phyloP scores from a whole-genome alignment of 805 yeast species.

The Candida chilensis region DNA sequence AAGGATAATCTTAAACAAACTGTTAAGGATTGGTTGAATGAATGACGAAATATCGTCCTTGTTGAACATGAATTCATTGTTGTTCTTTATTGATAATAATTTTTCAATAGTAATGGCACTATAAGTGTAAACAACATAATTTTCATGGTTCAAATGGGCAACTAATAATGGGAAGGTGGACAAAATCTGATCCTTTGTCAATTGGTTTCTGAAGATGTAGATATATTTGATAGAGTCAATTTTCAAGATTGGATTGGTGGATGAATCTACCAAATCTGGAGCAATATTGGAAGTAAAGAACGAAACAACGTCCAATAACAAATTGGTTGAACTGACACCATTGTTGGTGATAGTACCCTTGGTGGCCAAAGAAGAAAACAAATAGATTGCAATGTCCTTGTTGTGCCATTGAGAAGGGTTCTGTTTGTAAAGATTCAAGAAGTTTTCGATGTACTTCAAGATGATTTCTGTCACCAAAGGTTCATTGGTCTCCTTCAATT shows the following conservation, averaged over 20 bases:
- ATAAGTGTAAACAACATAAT: conserved; percentile 83
- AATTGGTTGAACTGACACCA: conserved; percentile 83
- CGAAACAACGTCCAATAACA: conserved; percentile 74
- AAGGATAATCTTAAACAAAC: conserved; percentile 59
- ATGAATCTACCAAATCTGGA: conserved; percentile 69
- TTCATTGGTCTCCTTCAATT: conserved; percentile 73
- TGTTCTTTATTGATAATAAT: conserved; percentile 66
- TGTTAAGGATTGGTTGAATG: conserved; percentile 52
- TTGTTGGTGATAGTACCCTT: conserved; percentile 81
- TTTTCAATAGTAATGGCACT: conserved; percentile 91
- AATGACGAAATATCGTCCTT: conserved; percentile 62
- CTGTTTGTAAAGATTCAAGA: conserved; percentile 41
- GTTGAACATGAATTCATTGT: conserved; percentile 52
- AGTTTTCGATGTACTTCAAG: conserved; percentile 60
- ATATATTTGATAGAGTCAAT: conserved; percentile 93
- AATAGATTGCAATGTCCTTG: conserved; percentile 79
- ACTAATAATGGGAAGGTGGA: conserved; percentile 76
- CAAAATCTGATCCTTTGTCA: conserved; percentile 74
- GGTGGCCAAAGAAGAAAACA: conserved; percentile 85
- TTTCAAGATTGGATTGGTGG: conserved; percentile 55
- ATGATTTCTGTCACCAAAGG: conserved; percentile 66
- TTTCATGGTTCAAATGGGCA: conserved; percentile 50
- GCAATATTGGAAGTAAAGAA: conserved; percentile 80
- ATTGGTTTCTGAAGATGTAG: conserved; percentile 83
- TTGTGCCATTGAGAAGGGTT: conserved; percentile 62